Evolutionary conservation across 805 yeast genomes (phyloP).

Genomic region (Starmerella sp.): DNA sequence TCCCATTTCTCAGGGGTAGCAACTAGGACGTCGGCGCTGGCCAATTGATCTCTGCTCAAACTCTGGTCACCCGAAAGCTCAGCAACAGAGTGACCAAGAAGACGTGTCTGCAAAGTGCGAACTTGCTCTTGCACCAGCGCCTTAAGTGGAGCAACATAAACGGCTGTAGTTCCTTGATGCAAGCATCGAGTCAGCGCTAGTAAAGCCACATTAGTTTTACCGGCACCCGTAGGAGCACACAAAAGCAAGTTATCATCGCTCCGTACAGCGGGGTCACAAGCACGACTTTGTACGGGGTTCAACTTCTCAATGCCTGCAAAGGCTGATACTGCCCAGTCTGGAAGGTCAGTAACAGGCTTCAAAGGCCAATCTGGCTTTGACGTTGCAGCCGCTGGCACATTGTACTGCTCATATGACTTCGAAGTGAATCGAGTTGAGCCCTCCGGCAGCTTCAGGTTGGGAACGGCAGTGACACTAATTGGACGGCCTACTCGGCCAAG

Average conservation of each 20-base stretch:
- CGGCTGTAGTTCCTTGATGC: constrained; percentile 56
- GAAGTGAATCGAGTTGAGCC: constrained; percentile 72
- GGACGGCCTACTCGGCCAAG: constrained; percentile 66
- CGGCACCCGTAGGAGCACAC: constrained; percentile 99
- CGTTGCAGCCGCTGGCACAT: constrained; percentile 57
- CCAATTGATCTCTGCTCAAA: constrained; percentile 61
- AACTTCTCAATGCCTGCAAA: constrained; percentile 60
- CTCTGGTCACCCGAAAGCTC: constrained; percentile 88
- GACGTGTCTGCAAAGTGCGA: constrained; percentile 64
- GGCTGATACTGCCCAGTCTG: constrained; percentile 70
- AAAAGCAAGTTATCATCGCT: constrained; percentile 61
- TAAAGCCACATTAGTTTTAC: constrained; percentile 95
- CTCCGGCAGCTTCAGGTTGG: constrained; percentile 63
- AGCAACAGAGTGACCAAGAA: constrained; percentile 58
- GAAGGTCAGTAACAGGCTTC: constrained; percentile 45
- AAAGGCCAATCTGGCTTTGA: constrained; percentile 30
- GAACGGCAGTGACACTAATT: constrained; percentile 50
- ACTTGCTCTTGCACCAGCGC: constrained; percentile 95
- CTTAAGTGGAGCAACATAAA: constrained; percentile 84
- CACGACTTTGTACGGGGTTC: constrained; percentile 74
- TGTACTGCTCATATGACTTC: constrained; percentile 73
- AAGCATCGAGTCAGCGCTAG: constrained; percentile 58
- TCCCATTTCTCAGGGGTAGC: constrained; percentile 99
- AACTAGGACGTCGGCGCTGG: constrained; percentile 69
- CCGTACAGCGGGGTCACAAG: constrained; percentile 65